phyloP scores from a whole-genome alignment of 2,329 filamentous ascomycete genomes.

The Parafenestella ontariensis region DNA sequence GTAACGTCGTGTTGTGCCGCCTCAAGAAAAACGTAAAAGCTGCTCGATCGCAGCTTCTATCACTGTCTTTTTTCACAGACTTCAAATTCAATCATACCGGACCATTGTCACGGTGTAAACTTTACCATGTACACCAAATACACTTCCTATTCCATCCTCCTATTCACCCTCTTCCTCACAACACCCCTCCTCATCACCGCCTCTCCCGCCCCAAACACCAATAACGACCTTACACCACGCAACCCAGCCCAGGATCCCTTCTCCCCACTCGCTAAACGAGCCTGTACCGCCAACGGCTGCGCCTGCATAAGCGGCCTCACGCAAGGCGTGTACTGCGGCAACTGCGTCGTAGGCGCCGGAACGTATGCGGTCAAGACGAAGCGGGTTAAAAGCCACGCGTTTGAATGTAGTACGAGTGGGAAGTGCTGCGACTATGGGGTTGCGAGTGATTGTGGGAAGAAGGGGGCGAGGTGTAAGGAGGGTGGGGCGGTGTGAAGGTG shows the following conservation, averaged over 20 bases:
- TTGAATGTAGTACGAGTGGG: constrained; percentile 7
- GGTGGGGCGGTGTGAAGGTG: no score
- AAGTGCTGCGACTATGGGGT: constrained; percentile 9
- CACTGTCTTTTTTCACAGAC: no score
- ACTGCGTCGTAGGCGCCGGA: constrained; percentile 11
- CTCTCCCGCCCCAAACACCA: background rate
- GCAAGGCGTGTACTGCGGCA: constrained; percentile 9
- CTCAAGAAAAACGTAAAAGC: no score
- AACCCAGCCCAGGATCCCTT: background rate
- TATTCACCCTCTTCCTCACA: background rate
- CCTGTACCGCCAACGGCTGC: constrained; percentile 10
- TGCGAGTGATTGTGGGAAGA: constrained; percentile 10
- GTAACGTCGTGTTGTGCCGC: background rate
- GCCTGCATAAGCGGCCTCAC: constrained; percentile 9
- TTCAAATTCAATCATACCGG: no score
- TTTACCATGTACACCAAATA: background rate
- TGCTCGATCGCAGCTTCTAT: no score
- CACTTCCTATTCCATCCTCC: no score
- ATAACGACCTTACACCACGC: background rate
- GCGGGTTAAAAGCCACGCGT: constrained; percentile 7
- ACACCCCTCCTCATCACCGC: background rate
- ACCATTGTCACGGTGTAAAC: no score
- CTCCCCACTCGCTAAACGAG: constrained; percentile 1
- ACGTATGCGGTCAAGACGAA: constrained; percentile 12
- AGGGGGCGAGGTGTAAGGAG: constrained; percentile 5